phyloP scores from a whole-genome alignment of 129 eudicot species.

The Mikania micrantha region DNA sequence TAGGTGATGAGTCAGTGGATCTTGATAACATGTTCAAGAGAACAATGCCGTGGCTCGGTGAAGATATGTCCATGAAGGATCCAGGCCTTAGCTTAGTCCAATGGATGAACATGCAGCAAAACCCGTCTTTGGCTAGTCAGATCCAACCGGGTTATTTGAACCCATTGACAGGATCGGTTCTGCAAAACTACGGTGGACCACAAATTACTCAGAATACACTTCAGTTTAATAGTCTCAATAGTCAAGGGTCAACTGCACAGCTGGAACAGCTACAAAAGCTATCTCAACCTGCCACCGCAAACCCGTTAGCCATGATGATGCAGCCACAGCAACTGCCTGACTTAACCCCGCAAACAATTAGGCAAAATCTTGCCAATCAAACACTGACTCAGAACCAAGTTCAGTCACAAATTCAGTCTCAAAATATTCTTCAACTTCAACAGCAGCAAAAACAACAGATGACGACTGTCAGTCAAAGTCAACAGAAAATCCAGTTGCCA shows the following conservation, averaged over 20 bases:
- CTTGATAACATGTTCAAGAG: conserved; percentile 69
- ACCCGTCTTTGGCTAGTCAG: conserved; percentile 45
- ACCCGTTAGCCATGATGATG: conserved; percentile 45
- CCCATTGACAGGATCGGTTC: conserved; percentile 50
- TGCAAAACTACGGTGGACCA: conserved; percentile 45
- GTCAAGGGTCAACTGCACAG: conserved; percentile 45
- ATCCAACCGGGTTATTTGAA: conserved; percentile 56
- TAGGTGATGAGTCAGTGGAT: conserved; percentile 70
- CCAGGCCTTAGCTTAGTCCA: conserved; percentile 83
- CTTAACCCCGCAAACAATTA: conserved; percentile 38
- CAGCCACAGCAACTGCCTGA: conserved; percentile 70
- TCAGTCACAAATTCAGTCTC: conserved; percentile 52
- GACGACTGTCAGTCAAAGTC: conserved; percentile 37
- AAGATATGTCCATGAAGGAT: conserved; percentile 71
- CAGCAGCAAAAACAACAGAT: conserved; percentile 15
- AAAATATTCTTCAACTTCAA: conserved; percentile 40
- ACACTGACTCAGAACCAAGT: conserved; percentile 41
- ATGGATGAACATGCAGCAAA: conserved; percentile 98
- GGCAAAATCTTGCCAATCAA: conserved; percentile 50
- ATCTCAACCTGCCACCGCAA: conserved; percentile 35
- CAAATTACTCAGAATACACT: conserved; percentile 59
- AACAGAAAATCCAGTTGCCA: conserved; percentile 42
- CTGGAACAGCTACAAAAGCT: conserved; percentile 68
- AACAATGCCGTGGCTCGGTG: conserved; percentile 92
- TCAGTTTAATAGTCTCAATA: conserved; percentile 54